Base-by-base conservation (phyloP, 371 early-diverging fungal genomes). In the Batrachochytrium dendrobatidis region DNA sequence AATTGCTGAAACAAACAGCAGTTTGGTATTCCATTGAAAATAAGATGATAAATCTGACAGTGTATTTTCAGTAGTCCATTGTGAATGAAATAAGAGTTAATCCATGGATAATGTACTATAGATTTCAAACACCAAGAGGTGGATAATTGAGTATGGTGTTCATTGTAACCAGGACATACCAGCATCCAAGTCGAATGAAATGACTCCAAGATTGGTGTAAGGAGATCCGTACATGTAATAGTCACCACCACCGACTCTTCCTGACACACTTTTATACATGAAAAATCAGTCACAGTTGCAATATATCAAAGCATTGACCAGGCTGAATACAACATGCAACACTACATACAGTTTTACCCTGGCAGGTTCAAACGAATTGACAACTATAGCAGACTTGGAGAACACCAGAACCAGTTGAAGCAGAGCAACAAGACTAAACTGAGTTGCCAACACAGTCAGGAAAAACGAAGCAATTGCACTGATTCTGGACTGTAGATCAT, bases 11-110 rank as follows among this genome's bases (percentile, higher is more conserved):
- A 91, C 86, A 70, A 93, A 94, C 46, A 97, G 71, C 65, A 93
- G 92, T 75, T 97, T 97, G 29, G 95, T 94, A 70, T 97, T 95
- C 95, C 95, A 97, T 67, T 92, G 84, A 67, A 95, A 95, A 50
- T 92, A 67, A 6, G 85, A 79, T 12, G 86, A 76, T 20, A 95
- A 82, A 75, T 97, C 90, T 90, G 59, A 4, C 10, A 50, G n/a
- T 20, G 30, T 32, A 22, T 20, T 48, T 34, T 33, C n/a, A 45
- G 43, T 44, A 24, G 20, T 17, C 7, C 17, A 49, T 8, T 24
- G 15, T 28, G 10, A n/a, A 28, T 49, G 10, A 10, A 20, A 39
- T 15, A 20, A 49, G 7, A 28, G 7, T 10, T 49, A 28, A 28
- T 10, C 26, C 50, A n/a, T 22, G 26, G 50, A 15, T 28, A 12